Base-by-base conservation (phyloP, 177 flowering plant genomes). In the Vitis hybrid region DNA sequence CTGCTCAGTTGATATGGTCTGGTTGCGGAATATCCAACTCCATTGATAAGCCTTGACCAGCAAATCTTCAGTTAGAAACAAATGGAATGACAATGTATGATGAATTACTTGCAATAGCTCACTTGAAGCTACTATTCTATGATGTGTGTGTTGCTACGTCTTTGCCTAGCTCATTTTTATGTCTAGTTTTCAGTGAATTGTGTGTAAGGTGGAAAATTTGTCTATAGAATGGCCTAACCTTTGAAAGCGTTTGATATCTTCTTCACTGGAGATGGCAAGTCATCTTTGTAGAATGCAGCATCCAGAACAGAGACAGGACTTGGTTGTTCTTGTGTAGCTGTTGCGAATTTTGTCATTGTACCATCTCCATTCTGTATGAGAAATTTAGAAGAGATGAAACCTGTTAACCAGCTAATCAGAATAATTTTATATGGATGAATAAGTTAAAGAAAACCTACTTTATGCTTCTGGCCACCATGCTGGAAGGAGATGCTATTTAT, bases 271-370 rank as follows among this genome's bases (percentile, higher is more conserved):
- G 98, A 93, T 63, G 97, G 90, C 56, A 83, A 73, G 69, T 92
- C 97, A 52, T 96, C 98, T 66, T 70, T 72, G 72, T 84, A 89
- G 71, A 88, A 88, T 63, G 86, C 74, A 34, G 86, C 81, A 74
- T 92, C 94, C 69, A 93, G 93, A 64, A 96, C 98, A 52, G 99
- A 96, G 51, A 96, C 85, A 13, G 99, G 99, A 75, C 99, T 96
- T 56, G 98, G 99, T 76, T 92, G 98, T 71, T 93, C 99, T 9
- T 65, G 26, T 17, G 86, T 72, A 52, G 77, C 67, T 58, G 62
- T 73, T 32, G 66, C 68, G 13, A 76, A 75, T 69, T 89, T 84
- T 50, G 75, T 78, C 61, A 71, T 64, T 59, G 77, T 8, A 11
- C 64, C 73, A 58, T 83, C 77, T 56, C 81, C 75, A 11, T 52